Conservation (phyloP, 805 yeast genomes). For the Candida hispaniensis region DNA sequence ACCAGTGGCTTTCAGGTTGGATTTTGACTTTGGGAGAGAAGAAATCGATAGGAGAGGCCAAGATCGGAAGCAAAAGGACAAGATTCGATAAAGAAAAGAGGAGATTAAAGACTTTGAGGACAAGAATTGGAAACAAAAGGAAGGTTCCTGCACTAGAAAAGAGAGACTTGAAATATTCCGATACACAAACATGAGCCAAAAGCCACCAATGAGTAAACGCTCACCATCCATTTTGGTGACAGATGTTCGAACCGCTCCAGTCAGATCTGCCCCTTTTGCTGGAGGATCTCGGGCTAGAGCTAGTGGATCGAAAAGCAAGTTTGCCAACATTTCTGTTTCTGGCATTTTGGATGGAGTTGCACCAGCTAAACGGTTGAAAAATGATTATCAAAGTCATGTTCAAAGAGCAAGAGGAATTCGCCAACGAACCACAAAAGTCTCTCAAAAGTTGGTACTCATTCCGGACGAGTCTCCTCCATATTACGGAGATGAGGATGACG, state of each 20-base stretch:
- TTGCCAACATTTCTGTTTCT: slow-evolving; percentile 72
- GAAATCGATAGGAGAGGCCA: no score
- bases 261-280: slow-evolving; percentile 33
- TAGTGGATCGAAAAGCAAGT: slow-evolving; percentile 31
- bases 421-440: slow-evolving; percentile 66
- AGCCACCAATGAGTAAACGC: slow-evolving; percentile 58
- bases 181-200: slow-evolving; percentile 15
- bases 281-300: slow-evolving; percentile 7
- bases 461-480: slow-evolving; percentile 35
- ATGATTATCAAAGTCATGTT: slow-evolving; percentile 13
- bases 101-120: no score
- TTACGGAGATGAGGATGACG: slow-evolving; percentile 23
- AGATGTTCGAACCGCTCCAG: slow-evolving; percentile 53
- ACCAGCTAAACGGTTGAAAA: slow-evolving; percentile 10
- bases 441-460: slow-evolving; percentile 76
- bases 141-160: not conserved
- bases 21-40: no score
- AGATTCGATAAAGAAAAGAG: no score
- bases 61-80: no score
- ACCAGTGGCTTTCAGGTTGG: no score
- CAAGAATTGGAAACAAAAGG: no score
- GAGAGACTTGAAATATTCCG: slow-evolving; percentile 2
- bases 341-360: slow-evolving; percentile 41
- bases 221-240: slow-evolving; percentile 93
- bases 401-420: slow-evolving; percentile 21